Evolutionary conservation across 192 early-diverging fungal species (phyloP), one percentile per base, ranked within the genome.

Genomic region (Rhizoclosmatium sp.): DNA sequence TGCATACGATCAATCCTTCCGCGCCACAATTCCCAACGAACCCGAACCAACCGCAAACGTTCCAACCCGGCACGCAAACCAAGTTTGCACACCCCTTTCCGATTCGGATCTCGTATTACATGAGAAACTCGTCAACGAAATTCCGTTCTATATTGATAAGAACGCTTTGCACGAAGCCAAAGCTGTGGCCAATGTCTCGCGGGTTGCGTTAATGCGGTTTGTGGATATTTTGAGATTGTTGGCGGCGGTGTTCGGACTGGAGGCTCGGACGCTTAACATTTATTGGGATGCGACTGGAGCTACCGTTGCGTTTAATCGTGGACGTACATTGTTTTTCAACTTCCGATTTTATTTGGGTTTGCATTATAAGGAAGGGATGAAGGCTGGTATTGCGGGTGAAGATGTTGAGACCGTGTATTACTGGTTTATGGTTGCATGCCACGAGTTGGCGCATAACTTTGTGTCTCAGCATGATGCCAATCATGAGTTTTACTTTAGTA

Each of bases 371-470:
- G 56, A 69, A 16, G 76, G 67, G 1, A 51, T 68, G 1, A 72
- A 78, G 51, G 67, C 65, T 12, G 61, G 62, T 4, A 39, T 70
- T 44, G 40, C 58, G 12, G 64, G 40, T 14, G 59, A 69, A 62
- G 76, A 75, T 66, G 58, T 56, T 5, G 87, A 88, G 21, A 68
- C 80, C 4, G 85, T 82, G 51, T 85, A 91, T 61, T 95, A 95
- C 80, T 96, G 95, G 95, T 97, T 93, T 78, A 91, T 96, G 87
- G 91, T 87, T 3, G 82, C 88, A 56, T 93, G 92, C 65, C 95
- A 97, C 82, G 95, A 95, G 83, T 81, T 97, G 72, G 79, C 76
- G 14, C 78, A 75, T 49, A 74, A 71, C 64, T 80, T 73, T 62
- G 75, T 84, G 61, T 70, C 21, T 4, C 83, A 82, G 5, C 95